These are phyloP conservation scores for Hanseniaspora lachancei DNA, from an alignment of 805 yeast genomes.

Conservation along the genomic window DNA sequence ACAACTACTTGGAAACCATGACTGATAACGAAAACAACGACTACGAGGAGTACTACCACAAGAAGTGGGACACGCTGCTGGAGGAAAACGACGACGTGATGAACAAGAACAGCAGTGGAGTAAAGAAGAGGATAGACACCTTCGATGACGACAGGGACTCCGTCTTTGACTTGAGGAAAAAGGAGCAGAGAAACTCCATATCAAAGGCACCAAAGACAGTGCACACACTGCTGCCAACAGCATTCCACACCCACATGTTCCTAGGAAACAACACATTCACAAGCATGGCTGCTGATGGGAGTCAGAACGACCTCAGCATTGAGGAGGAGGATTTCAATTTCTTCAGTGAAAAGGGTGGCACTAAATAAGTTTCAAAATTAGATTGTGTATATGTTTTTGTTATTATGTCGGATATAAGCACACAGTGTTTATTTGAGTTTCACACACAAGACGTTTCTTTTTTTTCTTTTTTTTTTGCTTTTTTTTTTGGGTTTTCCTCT, in stretches of 20 bases:
- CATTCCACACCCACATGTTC: conserved; percentile 49
- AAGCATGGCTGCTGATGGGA: conserved; percentile 16
- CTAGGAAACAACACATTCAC: conserved; percentile 34
- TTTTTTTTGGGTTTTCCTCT: background rate
- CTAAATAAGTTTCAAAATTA: background rate
- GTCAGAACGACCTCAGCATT: background rate
- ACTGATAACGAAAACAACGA: background rate
- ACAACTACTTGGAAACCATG: background rate
- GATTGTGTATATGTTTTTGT: background rate
- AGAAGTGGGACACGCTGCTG: conserved; percentile 10
- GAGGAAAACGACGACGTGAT: conserved; percentile 1
- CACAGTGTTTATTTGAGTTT: background rate
- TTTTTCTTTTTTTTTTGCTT: background rate
- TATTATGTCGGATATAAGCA: background rate
- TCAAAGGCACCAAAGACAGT: conserved; percentile 54
- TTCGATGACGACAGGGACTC: conserved; percentile 3
- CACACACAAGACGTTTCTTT: background rate
- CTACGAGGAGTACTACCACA: conserved; percentile 5
- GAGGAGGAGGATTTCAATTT: conserved; percentile 10
- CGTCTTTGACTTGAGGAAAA: background rate
- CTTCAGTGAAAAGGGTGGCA: conserved; percentile 8
- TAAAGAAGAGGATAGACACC: conserved; percentile 3
- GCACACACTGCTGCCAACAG: conserved; percentile 44
- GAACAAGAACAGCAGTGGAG: background rate
- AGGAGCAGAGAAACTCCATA: conserved; percentile 12